Conservation (phyloP, 176 grass and related monocot genomes). For the Eleusine indica region DNA sequence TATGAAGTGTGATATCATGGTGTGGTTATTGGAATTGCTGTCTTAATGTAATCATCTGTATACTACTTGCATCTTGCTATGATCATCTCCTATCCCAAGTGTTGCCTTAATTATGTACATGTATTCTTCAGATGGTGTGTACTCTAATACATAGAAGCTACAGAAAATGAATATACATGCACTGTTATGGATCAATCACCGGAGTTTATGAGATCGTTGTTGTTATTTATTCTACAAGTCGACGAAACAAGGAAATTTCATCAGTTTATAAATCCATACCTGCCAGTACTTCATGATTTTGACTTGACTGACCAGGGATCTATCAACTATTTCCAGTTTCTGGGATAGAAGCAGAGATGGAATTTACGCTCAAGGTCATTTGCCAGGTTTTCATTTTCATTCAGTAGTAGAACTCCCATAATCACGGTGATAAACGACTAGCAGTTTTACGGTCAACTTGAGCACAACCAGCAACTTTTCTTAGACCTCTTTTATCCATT, state of each 20-base stretch:
- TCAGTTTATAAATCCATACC: neutral
- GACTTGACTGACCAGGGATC: neutral
- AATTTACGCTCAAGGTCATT: neutral
- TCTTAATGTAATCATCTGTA: slow-evolving; percentile 20
- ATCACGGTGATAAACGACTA: neutral
- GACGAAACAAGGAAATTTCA: neutral
- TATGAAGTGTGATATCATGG: slow-evolving; percentile 34
- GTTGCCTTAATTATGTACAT: neutral
- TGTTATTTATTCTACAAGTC: neutral
- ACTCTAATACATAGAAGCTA: slow-evolving; percentile 2
- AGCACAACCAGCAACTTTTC: slow-evolving; percentile 51
- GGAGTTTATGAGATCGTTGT: neutral
- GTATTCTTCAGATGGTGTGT: slow-evolving; percentile 9
- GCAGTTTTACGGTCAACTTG: slow-evolving; percentile 14
- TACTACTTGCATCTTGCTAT: slow-evolving; percentile 10
- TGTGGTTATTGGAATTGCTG: slow-evolving; percentile 22
- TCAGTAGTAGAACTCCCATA: neutral
- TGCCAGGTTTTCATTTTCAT: neutral
- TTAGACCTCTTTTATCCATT: slow-evolving; percentile 53
- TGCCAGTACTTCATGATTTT: neutral
- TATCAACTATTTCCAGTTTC: neutral
- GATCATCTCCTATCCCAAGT: slow-evolving; percentile 5
- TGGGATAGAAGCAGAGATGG: neutral
- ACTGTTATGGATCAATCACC: slow-evolving; percentile 2
- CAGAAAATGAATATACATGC: slow-evolving; percentile 19